These are phyloP conservation scores for Globisporangium rhizosaccharum DNA, from an alignment of 352 stramenopile species.

Conservation along the genomic window DNA sequence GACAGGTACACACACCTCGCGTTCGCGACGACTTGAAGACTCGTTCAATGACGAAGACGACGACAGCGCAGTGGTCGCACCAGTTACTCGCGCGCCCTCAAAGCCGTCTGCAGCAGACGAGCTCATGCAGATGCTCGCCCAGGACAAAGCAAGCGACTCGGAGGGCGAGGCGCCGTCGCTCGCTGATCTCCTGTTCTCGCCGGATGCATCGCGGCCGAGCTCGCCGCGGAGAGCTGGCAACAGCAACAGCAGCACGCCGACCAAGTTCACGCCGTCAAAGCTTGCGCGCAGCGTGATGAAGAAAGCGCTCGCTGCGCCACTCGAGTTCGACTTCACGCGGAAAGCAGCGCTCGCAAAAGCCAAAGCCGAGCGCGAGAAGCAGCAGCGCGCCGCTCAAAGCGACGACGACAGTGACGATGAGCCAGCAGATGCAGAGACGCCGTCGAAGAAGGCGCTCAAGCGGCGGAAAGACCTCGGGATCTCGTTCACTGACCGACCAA, in stretches of 20 bases:
- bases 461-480: conserved; percentile 18
- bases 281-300: conserved; percentile 19
- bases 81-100: conserved; percentile 4
- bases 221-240: background rate
- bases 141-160: conserved; percentile 53
- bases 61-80: background rate
- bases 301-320: conserved; percentile 16
- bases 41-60: conserved; percentile 11
- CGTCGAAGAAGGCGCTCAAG: conserved; percentile 16
- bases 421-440: conserved; percentile 4
- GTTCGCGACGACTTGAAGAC: conserved; percentile 5
- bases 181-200: conserved; percentile 44
- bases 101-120: conserved; percentile 34
- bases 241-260: conserved; percentile 6
- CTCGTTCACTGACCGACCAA: background rate
- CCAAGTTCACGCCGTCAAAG: conserved; percentile 18
- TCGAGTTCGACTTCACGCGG: conserved; percentile 55
- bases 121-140: conserved; percentile 47
- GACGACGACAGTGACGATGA: conserved; percentile 2
- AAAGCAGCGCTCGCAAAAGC: conserved; percentile 30
- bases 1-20: background rate
- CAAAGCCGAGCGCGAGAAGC: conserved; percentile 18
- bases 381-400: conserved; percentile 4
- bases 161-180: conserved; percentile 43
- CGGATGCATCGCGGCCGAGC: conserved; percentile 5